Conservation (phyloP, 331 rosid genomes). For the Arachis monticola region DNA sequence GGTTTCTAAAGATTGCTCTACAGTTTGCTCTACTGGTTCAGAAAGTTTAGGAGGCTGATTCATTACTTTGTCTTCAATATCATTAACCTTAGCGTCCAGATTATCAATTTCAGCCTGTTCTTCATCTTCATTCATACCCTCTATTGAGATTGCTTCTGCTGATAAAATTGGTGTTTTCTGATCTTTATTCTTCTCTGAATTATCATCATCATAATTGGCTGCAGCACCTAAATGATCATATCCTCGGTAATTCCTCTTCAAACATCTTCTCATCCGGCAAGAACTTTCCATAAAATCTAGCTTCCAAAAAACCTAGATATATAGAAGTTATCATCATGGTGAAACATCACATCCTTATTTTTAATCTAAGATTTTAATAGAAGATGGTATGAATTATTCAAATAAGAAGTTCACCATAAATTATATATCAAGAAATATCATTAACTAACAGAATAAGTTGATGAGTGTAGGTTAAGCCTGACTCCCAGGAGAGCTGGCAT, state of each 20-base stretch:
- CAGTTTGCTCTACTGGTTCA: slow-evolving; percentile 53
- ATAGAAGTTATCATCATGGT: slow-evolving; percentile 31
- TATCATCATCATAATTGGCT: slow-evolving; percentile 82
- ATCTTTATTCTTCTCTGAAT: slow-evolving; percentile 48
- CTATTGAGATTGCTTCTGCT: slow-evolving; percentile 79
- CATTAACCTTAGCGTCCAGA: slow-evolving; percentile 55
- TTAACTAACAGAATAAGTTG: neutral
- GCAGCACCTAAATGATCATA: slow-evolving; percentile 94
- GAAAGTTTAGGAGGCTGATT: slow-evolving; percentile 51
- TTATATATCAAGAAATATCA: neutral
- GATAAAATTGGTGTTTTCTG: slow-evolving; percentile 70
- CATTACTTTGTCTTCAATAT: slow-evolving; percentile 48
- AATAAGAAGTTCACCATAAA: slow-evolving; percentile 31
- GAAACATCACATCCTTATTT: neutral
- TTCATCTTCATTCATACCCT: slow-evolving; percentile 66
- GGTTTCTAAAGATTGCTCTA: slow-evolving; percentile 54
- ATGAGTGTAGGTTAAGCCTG: no score
- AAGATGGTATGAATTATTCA: slow-evolving; percentile 14
- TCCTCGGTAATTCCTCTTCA: slow-evolving; percentile 83
- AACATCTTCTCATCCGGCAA: slow-evolving; percentile 84
- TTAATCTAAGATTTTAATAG: slow-evolving; percentile 33
- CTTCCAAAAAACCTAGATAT: slow-evolving; percentile 87
- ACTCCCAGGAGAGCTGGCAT: no score
- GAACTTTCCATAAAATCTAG: slow-evolving; percentile 96
- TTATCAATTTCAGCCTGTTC: slow-evolving; percentile 68